Conservation (phyloP, 805 yeast genomes). For the Starmerella riodocensis region DNA sequence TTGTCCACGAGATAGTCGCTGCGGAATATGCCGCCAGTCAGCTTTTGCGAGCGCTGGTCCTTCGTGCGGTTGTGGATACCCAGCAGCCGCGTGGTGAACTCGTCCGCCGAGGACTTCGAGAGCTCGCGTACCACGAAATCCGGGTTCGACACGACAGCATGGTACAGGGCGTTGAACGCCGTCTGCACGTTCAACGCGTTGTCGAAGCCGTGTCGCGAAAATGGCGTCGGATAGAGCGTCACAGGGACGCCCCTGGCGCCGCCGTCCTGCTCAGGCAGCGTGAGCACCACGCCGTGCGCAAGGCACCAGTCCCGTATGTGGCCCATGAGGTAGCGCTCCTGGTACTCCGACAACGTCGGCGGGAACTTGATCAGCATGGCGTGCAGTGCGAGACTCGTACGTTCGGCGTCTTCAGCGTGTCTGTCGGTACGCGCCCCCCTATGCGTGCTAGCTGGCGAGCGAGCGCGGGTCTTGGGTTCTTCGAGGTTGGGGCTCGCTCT, state of each 20-base stretch:
- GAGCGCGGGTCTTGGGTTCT: no score
- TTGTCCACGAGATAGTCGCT: slow-evolving; percentile 72
- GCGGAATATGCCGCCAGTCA: slow-evolving; percentile 73
- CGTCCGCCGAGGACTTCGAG: slow-evolving; percentile 38
- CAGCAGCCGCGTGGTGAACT: slow-evolving; percentile 72
- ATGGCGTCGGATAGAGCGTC: slow-evolving; percentile 82
- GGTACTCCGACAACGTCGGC: slow-evolving; percentile 21
- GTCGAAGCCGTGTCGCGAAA: slow-evolving; percentile 54
- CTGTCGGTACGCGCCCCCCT: no score
- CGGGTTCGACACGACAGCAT: slow-evolving; percentile 43
- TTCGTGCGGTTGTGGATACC: slow-evolving; percentile 35
- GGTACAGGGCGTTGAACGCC: slow-evolving; percentile 61
- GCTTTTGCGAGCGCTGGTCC: slow-evolving; percentile 35
- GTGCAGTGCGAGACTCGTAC: no score
- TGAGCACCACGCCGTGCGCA: slow-evolving; percentile 63
- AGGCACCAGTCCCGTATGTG: slow-evolving; percentile 58
- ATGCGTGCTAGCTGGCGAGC: no score
- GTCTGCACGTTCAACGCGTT: slow-evolving; percentile 55
- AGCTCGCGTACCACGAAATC: slow-evolving; percentile 53
- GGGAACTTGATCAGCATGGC: slow-evolving; percentile 23
- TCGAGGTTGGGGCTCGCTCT: no score
- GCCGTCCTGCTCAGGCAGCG: slow-evolving; percentile 25
- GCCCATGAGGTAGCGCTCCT: slow-evolving; percentile 17
- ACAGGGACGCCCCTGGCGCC: slow-evolving; percentile 60
- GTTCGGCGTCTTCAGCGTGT: no score